phyloP scores from a whole-genome alignment of 2,329 filamentous ascomycete genomes.

The Colletotrichum chlorophyti region DNA sequence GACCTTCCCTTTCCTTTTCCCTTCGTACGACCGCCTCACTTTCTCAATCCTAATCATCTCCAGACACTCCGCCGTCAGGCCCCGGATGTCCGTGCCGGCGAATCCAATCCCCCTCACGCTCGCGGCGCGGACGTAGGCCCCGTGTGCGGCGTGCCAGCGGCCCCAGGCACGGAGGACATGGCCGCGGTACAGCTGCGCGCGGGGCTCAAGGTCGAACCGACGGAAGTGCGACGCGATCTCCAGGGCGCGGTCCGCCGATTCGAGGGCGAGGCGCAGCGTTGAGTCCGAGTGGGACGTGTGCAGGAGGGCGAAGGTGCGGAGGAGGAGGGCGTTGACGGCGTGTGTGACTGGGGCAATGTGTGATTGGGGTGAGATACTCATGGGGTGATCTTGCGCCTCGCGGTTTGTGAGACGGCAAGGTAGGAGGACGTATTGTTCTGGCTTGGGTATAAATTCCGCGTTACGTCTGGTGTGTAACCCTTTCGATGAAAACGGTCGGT shows the following conservation, averaged over 20 bases:
- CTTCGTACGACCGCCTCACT: background rate
- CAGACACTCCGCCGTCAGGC: constrained; percentile 19
- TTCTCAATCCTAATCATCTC: constrained; percentile 14
- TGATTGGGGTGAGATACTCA: constrained; percentile 21
- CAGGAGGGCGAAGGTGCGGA: constrained; percentile 23
- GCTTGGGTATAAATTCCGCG: background rate
- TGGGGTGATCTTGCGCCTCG: background rate
- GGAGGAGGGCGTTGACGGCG: constrained; percentile 27
- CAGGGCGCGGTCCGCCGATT: constrained; percentile 30
- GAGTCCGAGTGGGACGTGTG: constrained; percentile 16
- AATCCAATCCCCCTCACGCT: constrained; percentile 24
- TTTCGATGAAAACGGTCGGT: constrained; percentile 1
- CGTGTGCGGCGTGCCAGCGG: constrained; percentile 31
- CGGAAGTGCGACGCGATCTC: constrained; percentile 23
- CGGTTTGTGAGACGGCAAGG: too few relatives aligned
- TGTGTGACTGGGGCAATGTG: constrained; percentile 25
- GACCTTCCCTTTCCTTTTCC: background rate
- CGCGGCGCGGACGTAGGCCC: constrained; percentile 31
- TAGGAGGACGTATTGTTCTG: too few relatives aligned
- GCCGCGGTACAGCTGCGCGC: constrained; percentile 33
- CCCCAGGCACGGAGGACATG: constrained; percentile 33
- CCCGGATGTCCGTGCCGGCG: constrained; percentile 8
- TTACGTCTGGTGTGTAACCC: too few relatives aligned
- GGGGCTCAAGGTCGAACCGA: constrained; percentile 30
- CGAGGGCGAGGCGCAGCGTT: constrained; percentile 28